A percentile compares a stretch with the other conserved stretches of the same genome.
phyloP scores from a whole-genome alignment of 2,329 filamentous ascomycete genomes.

The Tolypocladium ovalisporum region DNA sequence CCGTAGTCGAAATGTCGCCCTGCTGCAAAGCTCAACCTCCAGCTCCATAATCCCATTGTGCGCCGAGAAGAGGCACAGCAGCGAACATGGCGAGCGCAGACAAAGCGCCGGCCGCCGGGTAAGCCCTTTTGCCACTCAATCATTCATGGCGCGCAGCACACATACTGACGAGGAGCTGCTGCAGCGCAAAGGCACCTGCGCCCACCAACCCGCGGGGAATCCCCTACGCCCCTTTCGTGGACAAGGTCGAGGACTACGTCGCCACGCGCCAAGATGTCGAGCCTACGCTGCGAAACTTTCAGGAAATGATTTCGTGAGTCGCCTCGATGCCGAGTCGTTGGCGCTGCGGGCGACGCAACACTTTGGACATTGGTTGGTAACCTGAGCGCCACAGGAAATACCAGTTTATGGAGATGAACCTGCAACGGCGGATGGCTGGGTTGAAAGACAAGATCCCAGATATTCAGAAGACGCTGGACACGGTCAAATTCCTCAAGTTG shows the following conservation, averaged over 20 bases:
- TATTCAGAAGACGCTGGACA: constrained; percentile 91
- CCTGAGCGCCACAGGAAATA: constrained; percentile 60
- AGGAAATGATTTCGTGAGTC: constrained; percentile 84
- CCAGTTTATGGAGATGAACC: constrained; percentile 97
- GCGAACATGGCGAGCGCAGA: constrained; percentile 29
- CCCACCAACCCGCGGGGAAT: constrained; percentile 74
- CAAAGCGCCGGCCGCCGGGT: constrained; percentile 25
- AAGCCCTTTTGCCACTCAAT: constrained; percentile 4
- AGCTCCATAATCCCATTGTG: constrained; percentile 12
- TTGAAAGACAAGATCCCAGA: constrained; percentile 94
- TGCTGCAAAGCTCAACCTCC: constrained; percentile 15
- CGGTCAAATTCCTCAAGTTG: constrained; percentile 72
- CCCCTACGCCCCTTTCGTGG: constrained; percentile 73
- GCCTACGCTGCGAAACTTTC: constrained; percentile 69
- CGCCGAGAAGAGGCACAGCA: constrained; percentile 9
- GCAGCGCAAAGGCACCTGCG: constrained; percentile 33
- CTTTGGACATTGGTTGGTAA: neutral
- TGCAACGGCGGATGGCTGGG: constrained; percentile 69
- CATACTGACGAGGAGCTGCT: neutral
- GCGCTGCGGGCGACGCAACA: neutral
- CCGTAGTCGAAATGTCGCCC: constrained; percentile 19
- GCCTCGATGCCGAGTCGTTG: neutral
- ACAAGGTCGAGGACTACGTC: constrained; percentile 83
- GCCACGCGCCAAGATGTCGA: constrained; percentile 70
- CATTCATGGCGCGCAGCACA: neutral